Conservation (phyloP, 805 yeast genomes). For the Kazachstania kunashirensis region DNA sequence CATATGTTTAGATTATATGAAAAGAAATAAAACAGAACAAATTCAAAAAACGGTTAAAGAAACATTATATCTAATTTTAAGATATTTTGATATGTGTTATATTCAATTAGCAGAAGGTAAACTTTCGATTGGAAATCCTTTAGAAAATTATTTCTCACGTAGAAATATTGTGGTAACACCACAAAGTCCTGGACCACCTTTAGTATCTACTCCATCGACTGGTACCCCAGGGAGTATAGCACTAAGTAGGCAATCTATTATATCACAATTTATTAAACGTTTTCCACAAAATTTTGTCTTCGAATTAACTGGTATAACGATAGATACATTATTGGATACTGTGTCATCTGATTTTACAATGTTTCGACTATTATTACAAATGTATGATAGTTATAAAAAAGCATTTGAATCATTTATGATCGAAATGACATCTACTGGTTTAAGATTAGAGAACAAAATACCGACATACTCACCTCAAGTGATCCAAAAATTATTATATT, state of each 20-base stretch:
- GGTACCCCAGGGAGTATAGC: background rate
- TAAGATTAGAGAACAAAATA: background rate
- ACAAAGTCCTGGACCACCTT: conserved; percentile 2
- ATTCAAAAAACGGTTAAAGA: conserved; percentile 37
- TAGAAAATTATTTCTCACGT: conserved; percentile 16
- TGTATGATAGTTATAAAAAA: conserved; percentile 13
- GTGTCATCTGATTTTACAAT: conserved; percentile 16
- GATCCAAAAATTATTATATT: conserved; percentile 9
- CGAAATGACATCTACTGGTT: conserved; percentile 2
- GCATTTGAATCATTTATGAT: conserved; percentile 14
- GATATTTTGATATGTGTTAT: conserved; percentile 25
- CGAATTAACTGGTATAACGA: conserved; percentile 13
- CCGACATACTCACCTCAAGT: conserved; percentile 4
- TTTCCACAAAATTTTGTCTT: conserved; percentile 20
- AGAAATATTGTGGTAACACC: conserved; percentile 19
- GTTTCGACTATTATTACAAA: conserved; percentile 16
- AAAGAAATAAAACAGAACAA: conserved; percentile 1
- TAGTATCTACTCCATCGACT: background rate
- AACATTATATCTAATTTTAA: conserved; percentile 21
- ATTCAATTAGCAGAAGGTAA: conserved; percentile 16
- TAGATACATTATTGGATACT: conserved; percentile 8
- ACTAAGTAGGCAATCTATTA: conserved; percentile 3
- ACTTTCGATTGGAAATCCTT: conserved; percentile 19
- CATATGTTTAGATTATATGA: conserved; percentile 12
- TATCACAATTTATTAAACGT: conserved; percentile 12